Base-by-base conservation (phyloP, 352 stramenopile species). In the Phytophthora palmivora region DNA sequence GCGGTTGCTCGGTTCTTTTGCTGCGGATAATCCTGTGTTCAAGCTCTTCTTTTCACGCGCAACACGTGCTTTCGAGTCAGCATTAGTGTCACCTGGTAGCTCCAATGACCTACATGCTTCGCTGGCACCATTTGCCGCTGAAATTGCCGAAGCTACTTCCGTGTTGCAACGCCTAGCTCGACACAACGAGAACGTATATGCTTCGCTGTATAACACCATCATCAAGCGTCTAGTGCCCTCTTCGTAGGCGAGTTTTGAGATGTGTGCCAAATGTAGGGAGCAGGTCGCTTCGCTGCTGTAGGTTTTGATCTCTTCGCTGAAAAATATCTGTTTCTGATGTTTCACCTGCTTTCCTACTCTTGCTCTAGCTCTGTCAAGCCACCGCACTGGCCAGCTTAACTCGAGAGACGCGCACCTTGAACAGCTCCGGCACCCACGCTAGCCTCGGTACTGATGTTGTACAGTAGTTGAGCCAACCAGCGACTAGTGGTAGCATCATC, bases 401-500 rank as follows among this genome's bases (percentile, higher is more conserved):
- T 76, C 11, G 59, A 64, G n/a, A 78, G 69, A 57, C 64, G 69
- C 14, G 65, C 50, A 22, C 60, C 70, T n/a, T 67, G 51, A 9
- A 55, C 48, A 32, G 55, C 70, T 4, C 53, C 63, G 28, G 70
- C 58, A 4, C 64, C 69, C 4, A 71, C 46, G 19, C 48, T 68
- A 0, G 61, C 24, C 38, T 78, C 70, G 21, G 65, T 59, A 46
- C 47, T 92, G 58, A 98, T 91, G 78, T 96, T 98, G 79, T 96
- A 97, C 67, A 99, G 71, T 15, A 99, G 81, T 58, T 98, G 92
- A 21, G 79, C 85, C 30, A 99, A 75, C 97, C 97, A 99, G 58
- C 97, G 97, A 58, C 96, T 97, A 14, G 98, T 98, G 2, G 94
- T 98, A 15, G 91, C 79, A 80, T 99, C 97, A 64, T 98, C 96